These are phyloP conservation scores for Xylariales sp. DNA, from an alignment of 2,329 filamentous ascomycete genomes.

Conservation along the genomic window DNA sequence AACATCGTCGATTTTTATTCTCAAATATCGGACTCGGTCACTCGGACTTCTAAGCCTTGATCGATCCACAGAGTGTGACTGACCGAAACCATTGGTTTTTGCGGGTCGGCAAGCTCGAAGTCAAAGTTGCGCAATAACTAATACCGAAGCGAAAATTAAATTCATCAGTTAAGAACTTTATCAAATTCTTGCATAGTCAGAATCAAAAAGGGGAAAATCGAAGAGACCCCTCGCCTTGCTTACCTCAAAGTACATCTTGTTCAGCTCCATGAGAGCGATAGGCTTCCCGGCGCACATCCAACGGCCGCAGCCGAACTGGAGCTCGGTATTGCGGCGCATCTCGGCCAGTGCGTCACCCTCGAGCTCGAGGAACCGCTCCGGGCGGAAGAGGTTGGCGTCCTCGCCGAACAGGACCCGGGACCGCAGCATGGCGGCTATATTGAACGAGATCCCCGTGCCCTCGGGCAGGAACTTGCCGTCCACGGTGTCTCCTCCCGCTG, in stretches of 20 bases:
- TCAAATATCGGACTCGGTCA: constrained; percentile 13
- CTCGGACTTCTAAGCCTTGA: constrained; percentile 22
- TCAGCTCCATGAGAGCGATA: constrained; percentile 34
- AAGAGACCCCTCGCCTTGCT: too few relatives aligned
- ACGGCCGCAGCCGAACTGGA: constrained; percentile 31
- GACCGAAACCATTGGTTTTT: constrained; percentile 12
- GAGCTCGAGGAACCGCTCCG: constrained; percentile 35
- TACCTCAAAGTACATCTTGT: constrained; percentile 36
- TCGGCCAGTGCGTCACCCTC: constrained; percentile 18
- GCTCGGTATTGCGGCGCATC: constrained; percentile 26
- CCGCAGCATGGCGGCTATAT: constrained; percentile 24
- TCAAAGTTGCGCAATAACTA: constrained; percentile 16
- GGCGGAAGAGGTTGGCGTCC: constrained; percentile 32
- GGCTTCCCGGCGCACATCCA: constrained; percentile 33
- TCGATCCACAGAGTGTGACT: constrained; percentile 24
- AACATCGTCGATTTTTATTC: too few relatives aligned
- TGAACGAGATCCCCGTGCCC: constrained; percentile 28
- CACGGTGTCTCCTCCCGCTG: constrained; percentile 22
- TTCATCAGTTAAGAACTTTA: not conserved
- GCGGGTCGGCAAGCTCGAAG: constrained; percentile 17
- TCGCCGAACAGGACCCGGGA: constrained; percentile 22
- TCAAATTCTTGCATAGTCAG: not conserved
- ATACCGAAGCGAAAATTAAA: too few relatives aligned
- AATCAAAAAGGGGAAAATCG: not conserved
- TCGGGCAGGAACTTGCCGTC: constrained; percentile 27